Evolutionary conservation across 331 rosid genomes (phyloP).

Genomic region (Arachis monticola): DNA sequence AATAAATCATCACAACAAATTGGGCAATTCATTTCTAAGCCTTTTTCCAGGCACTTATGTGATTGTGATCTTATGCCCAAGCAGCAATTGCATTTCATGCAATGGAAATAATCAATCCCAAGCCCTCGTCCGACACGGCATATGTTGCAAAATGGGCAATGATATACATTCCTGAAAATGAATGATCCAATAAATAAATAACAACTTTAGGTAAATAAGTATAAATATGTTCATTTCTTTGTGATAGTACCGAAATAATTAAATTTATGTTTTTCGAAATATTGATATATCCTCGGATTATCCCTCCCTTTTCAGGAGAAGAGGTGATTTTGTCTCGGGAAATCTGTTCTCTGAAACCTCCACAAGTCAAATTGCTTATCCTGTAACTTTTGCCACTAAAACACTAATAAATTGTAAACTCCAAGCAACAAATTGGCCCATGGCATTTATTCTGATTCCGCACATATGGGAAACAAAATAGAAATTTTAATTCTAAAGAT

Average conservation of each 20-base stretch:
- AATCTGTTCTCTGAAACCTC: slow-evolving; percentile 24
- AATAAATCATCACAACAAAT: slow-evolving; percentile 95
- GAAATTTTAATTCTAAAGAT: slow-evolving; percentile 23
- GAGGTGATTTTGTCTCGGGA: neutral
- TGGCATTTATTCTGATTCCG: slow-evolving; percentile 18
- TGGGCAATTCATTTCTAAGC: slow-evolving; percentile 96
- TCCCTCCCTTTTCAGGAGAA: neutral
- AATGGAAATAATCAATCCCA: slow-evolving; percentile 93
- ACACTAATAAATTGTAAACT: neutral
- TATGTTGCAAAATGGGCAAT: slow-evolving; percentile 98
- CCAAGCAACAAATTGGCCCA: slow-evolving; percentile 6
- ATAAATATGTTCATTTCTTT: slow-evolving; percentile 29
- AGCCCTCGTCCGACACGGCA: slow-evolving; percentile 98
- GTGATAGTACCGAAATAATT: slow-evolving; percentile 18
- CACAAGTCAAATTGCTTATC: slow-evolving; percentile 3
- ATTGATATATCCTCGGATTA: neutral
- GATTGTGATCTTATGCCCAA: slow-evolving; percentile 80
- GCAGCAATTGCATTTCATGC: slow-evolving; percentile 99
- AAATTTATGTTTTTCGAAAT: slow-evolving; percentile 10
- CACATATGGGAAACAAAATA: neutral
- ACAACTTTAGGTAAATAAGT: neutral
- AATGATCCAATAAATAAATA: slow-evolving; percentile 17
- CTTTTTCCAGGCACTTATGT: slow-evolving; percentile 94
- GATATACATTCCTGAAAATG: slow-evolving; percentile 81
- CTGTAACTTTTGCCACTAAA: slow-evolving; percentile 15